Evolutionary conservation across 2,329 filamentous ascomycete species (phyloP).

Genomic region (Talaromyces pinophilus): DNA sequence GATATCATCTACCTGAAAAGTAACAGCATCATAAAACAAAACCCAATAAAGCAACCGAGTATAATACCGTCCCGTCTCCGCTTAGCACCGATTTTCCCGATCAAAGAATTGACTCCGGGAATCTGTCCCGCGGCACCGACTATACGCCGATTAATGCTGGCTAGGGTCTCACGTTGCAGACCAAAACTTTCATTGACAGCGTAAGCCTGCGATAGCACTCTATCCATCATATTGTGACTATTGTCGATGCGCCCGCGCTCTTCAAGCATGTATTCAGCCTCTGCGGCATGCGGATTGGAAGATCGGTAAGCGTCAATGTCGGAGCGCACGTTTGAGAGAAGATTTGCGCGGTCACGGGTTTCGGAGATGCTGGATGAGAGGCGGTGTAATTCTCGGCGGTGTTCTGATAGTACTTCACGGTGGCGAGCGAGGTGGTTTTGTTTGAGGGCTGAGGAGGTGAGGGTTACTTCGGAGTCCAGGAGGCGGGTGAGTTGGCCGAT

Average conservation of each 20-base stretch:
- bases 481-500: constrained; percentile 82
- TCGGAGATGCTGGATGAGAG: constrained; percentile 72
- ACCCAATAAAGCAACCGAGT: constrained; percentile 83
- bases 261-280: constrained; percentile 96
- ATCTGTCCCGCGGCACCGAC: constrained; percentile 86
- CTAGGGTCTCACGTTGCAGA: constrained; percentile 81
- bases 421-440: constrained; percentile 93
- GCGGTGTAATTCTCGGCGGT: constrained; percentile 77
- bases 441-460: constrained; percentile 90
- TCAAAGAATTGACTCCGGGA: constrained; percentile 88
- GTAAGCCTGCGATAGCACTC: constrained; percentile 91
- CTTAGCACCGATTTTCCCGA: constrained; percentile 88
- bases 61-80: constrained; percentile 95
- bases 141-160: constrained; percentile 87
- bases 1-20: constrained; percentile 66
- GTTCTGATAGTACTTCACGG: constrained; percentile 83
- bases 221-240: constrained; percentile 85
- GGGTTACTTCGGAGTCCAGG: constrained; percentile 85
- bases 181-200: constrained; percentile 91
- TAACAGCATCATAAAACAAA: constrained; percentile 85
- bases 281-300: constrained; percentile 75
- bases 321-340: constrained; percentile 84
- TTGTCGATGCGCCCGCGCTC: constrained; percentile 84
- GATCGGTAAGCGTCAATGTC: constrained; percentile 89
- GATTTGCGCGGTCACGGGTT: constrained; percentile 81